Conservation (phyloP, 2,329 filamentous ascomycete species). For the Capronia epimyces region DNA sequence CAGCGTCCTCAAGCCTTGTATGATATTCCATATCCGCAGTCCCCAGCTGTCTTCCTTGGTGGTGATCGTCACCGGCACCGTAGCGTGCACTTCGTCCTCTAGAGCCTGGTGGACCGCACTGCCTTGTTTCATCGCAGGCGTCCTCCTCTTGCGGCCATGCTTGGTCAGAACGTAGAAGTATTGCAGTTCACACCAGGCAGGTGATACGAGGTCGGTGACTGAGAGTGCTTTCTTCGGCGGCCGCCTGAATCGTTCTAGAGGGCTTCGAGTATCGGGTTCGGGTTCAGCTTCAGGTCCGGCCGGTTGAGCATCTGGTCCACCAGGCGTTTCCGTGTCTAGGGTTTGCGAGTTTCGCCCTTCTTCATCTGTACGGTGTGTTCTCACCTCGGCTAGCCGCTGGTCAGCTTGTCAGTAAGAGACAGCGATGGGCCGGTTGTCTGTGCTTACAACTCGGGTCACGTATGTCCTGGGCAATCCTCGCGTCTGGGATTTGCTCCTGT, state of each 20-base stretch:
- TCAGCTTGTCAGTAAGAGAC: slow-evolving; percentile 46
- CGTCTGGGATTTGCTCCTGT: neutral
- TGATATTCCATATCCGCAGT: slow-evolving; percentile 80
- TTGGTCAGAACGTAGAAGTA: slow-evolving; percentile 81
- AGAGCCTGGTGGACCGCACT: slow-evolving; percentile 73
- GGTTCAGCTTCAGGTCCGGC: slow-evolving; percentile 15
- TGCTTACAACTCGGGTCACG: slow-evolving; percentile 25
- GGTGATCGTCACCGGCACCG: slow-evolving; percentile 64
- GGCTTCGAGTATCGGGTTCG: slow-evolving; percentile 49
- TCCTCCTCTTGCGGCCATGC: slow-evolving; percentile 68
- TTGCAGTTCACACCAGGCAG: slow-evolving; percentile 93
- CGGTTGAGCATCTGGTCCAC: slow-evolving; percentile 9
- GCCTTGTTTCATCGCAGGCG: slow-evolving; percentile 77
- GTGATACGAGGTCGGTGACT: slow-evolving; percentile 81
- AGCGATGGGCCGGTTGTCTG: slow-evolving; percentile 4
- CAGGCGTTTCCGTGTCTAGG: slow-evolving; percentile 15
- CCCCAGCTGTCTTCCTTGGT: slow-evolving; percentile 79
- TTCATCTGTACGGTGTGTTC: slow-evolving; percentile 4
- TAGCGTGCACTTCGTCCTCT: slow-evolving; percentile 77
- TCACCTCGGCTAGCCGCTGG: slow-evolving; percentile 27
- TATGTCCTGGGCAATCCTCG: slow-evolving; percentile 11
- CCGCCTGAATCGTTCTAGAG: slow-evolving; percentile 71
- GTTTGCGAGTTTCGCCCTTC: neutral
- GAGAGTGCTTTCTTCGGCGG: slow-evolving; percentile 73
- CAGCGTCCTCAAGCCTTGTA: slow-evolving; percentile 73